Conservation (phyloP, 108 stramenopile genomes). For the Discostella stelligeroides region DNA sequence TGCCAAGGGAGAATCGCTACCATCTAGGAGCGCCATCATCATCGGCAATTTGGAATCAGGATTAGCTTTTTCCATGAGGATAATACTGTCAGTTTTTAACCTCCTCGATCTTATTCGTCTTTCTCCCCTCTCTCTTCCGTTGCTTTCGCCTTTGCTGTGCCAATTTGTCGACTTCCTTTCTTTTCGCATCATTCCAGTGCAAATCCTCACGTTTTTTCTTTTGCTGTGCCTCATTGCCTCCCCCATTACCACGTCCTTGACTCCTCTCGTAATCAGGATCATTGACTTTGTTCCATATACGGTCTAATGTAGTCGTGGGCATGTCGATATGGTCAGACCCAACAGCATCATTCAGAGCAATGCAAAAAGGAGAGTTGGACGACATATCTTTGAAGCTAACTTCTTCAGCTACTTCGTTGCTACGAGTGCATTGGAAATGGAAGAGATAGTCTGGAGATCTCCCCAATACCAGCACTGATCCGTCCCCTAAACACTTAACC, state of each 20-base stretch:
- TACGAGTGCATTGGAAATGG: constrained; percentile 22
- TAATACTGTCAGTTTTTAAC: not conserved
- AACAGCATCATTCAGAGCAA: constrained; percentile 18
- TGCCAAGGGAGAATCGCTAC: too few species aligned
- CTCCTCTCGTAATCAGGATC: constrained; percentile 2
- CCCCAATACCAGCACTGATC: constrained; percentile 49
- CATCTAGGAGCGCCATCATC: too few species aligned
- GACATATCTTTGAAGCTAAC: constrained; percentile 18
- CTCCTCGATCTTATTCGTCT: not conserved
- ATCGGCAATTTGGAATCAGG: too few species aligned
- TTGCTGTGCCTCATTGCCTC: constrained; percentile 1
- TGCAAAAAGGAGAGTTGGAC: constrained; percentile 16
- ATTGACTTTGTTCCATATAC: constrained; percentile 28
- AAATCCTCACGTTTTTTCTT: constrained; percentile 6
- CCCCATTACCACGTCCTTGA: not conserved
- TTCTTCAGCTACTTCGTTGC: constrained; percentile 3
- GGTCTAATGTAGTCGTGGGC: constrained; percentile 66
- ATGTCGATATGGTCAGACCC: constrained; percentile 36
- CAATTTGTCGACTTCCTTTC: constrained; percentile 29
- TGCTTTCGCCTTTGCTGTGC: constrained; percentile 27
- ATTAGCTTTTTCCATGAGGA: too few species aligned
- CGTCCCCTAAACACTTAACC: constrained; percentile 32
- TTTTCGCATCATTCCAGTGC: constrained; percentile 40
- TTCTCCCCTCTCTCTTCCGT: constrained; percentile 14
- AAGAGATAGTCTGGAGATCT: constrained; percentile 58